These are phyloP conservation scores for Nigrograna mackinnonii DNA, from an alignment of 2,329 filamentous ascomycete genomes.

Conservation along the genomic window DNA sequence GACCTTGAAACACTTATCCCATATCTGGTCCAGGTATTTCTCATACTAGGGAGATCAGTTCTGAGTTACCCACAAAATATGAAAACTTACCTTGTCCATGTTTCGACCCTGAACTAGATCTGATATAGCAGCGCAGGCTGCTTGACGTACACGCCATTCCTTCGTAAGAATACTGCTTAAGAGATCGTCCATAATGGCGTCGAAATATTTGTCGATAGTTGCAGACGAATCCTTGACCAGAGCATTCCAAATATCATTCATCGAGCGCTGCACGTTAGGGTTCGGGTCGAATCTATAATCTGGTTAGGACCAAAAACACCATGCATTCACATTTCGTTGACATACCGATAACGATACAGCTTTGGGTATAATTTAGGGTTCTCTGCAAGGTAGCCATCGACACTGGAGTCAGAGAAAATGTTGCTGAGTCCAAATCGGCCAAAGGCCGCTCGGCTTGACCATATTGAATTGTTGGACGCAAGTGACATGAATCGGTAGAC, in stretches of 20 bases:
- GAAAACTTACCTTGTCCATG: constrained; percentile 43
- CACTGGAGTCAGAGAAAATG: constrained; percentile 82
- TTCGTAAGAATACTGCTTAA: constrained; percentile 83
- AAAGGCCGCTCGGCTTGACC: constrained; percentile 96
- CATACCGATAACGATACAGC: constrained; percentile 78
- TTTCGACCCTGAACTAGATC: constrained; percentile 84
- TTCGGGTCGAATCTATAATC: constrained; percentile 78
- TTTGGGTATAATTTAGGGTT: constrained; percentile 96
- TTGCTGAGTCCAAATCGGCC: constrained; percentile 90
- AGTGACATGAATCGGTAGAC: constrained; percentile 99
- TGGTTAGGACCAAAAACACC: constrained; percentile 13
- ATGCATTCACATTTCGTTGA: not conserved
- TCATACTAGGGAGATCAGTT: constrained; percentile 63
- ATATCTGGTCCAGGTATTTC: constrained; percentile 81
- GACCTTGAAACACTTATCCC: constrained; percentile 84
- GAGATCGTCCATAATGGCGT: constrained; percentile 85
- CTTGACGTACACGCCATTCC: constrained; percentile 92
- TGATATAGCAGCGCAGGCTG: constrained; percentile 85
- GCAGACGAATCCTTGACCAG: constrained; percentile 85
- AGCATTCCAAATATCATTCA: constrained; percentile 97
- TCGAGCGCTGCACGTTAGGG: constrained; percentile 86
- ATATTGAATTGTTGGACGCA: constrained; percentile 92
- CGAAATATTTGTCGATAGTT: constrained; percentile 80
- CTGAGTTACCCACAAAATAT: not conserved
- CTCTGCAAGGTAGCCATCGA: constrained; percentile 68